Evolutionary conservation across 148 eudicot genomes (phyloP), one percentile per base, ranked within the genome.

Genomic region (Rhododendron ovatum): DNA sequence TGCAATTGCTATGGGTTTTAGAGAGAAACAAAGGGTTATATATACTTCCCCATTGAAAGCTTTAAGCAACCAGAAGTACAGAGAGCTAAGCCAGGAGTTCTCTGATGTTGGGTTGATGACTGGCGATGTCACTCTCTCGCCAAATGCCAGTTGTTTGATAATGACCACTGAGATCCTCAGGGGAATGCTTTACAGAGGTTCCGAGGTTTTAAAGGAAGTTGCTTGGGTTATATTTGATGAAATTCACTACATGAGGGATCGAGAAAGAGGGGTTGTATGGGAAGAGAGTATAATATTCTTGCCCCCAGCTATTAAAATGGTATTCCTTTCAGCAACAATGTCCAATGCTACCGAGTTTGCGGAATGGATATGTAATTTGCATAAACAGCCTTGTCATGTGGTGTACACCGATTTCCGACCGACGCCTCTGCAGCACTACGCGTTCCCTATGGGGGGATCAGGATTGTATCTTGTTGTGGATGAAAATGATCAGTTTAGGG

Each of bases 171-270:
- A 97, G 89, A 97, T 97, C 81, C 95, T 97, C 14, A 93, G 99
- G 55, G 99, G 96, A 30, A 95, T 97, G 99, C 91, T 97, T 43
- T 97, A 94, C 85, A 88, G 99, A 20, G 99, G 99, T 9, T 94
- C 98, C 0, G 98, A 97, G 90, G 95, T 97, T 15, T 75, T 97
- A 55, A 97, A 97, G 83, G 99, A 97, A 83, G 98, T 97, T 57
- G 94, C 99, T 8, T 97, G 99, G 99, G 99, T 97, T 67, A 93
- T 97, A 24, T 97, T 97, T 88, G 99, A 97, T 82, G 99, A 97
- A 89, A 97, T 97, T 4, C 99, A 97, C 87, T 97, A 95, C 76
- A 97, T 97, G 99, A 97, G 94, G 91, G 99, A 97, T 89, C 91
- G 99, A 33, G 98, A 95, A 83, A 91, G 98, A 86, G 99, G 99